Base-by-base conservation (phyloP, 2,329 filamentous ascomycete genomes). In the Diaporthe velutina region DNA sequence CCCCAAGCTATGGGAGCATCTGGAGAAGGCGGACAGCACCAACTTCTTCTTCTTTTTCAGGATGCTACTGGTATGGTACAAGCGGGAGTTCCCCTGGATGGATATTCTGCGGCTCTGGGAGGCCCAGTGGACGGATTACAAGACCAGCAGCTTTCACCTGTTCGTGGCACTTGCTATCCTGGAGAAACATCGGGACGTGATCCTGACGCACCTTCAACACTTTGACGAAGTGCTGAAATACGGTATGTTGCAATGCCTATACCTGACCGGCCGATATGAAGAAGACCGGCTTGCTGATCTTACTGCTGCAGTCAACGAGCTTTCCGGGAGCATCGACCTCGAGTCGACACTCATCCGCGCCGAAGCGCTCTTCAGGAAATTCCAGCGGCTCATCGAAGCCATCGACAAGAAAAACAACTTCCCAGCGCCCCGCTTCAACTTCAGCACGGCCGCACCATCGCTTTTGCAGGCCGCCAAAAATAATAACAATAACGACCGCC, bases 1-100 rank as follows among this genome's bases (percentile, higher is more conserved):
- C 78, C 97, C 97, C 0, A 94, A 95, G 81, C 91, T 99, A 10
- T 98, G 98, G 84, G 88, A 94, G 2, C 97, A 99, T 80, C 90
- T 99, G 0, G 92, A 98, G 83, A 92, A 90, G 22, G 94, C 96
- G 28, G 97, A 99, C 80, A 97, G 94, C 80, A 99, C 97, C 33
- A 99, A 99, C 83, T 99, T 99, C 84, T 99, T 99, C 85, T 99
- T 99, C 87, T 98, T 99, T 88, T 99, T 98, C 90, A 94, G 97
- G 75, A 98, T 98, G 97, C 88, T 99, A 45, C 88, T 99, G 1
- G 97, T 99, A 13, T 99, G 97, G 97, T 99, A 97, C 84, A 99
- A 99, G 87, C 93, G 97, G 64, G 97, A 99, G 84, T 99, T 99
- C 80, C 90, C 92, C 78, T 99, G 96, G 95, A 83, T 89, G 64